phyloP scores from a whole-genome alignment of 345 rosid genomes.

The Lepidium aucheri region DNA sequence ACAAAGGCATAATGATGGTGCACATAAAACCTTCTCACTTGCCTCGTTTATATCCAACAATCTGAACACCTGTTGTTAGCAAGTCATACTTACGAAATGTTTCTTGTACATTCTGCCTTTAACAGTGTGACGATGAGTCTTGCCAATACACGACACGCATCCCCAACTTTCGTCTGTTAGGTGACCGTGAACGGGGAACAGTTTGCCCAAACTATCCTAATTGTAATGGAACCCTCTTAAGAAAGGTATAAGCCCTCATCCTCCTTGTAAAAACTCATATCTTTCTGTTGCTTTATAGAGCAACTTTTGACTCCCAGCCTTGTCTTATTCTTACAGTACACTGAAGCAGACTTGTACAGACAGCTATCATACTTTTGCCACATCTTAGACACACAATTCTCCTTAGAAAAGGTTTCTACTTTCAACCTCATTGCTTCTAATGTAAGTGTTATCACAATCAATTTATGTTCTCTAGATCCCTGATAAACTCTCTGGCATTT shows the following conservation, averaged over 20 bases:
- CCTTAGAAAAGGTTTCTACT: slow-evolving; percentile 51
- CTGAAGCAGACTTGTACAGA: too few species aligned
- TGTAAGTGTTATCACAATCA: not conserved
- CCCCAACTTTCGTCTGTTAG: slow-evolving; percentile 46
- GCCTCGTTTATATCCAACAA: not conserved
- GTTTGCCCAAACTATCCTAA: slow-evolving; percentile 80
- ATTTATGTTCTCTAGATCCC: not conserved
- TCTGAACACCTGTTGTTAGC: not conserved
- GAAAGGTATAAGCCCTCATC: slow-evolving; percentile 38
- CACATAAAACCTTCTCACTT: slow-evolving; percentile 12
- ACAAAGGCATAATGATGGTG: slow-evolving; percentile 75
- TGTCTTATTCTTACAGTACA: too few species aligned
- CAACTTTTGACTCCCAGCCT: not conserved
- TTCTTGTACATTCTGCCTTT: not conserved
- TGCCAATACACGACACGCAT: slow-evolving; percentile 59
- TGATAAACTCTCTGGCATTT: too few species aligned
- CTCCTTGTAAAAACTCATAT: not conserved
- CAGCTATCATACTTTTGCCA: too few species aligned
- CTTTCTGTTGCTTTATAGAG: not conserved
- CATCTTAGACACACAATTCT: slow-evolving; percentile 47
- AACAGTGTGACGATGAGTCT: slow-evolving; percentile 82
- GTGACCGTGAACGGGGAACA: slow-evolving; percentile 68
- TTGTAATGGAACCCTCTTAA: slow-evolving; percentile 56
- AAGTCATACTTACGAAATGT: not conserved
- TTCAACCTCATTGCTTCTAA: not conserved